A percentile compares a stretch with the other conserved stretches of the same genome.
Evolutionary conservation across 2,329 filamentous ascomycete genomes (phyloP).

Genomic region (Colletotrichum musicola): DNA sequence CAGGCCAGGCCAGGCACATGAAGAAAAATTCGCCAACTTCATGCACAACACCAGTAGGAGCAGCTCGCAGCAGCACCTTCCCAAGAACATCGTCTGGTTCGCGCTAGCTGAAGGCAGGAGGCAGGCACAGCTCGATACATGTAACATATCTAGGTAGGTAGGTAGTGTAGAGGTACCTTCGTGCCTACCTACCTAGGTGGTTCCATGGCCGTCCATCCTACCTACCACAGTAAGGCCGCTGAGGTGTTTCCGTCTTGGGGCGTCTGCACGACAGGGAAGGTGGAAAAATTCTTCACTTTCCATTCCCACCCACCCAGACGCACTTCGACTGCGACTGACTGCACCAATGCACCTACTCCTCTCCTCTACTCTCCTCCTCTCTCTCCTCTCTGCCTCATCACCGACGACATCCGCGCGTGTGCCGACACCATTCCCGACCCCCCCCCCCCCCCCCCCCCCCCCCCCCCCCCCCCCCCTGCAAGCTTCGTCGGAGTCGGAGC

Average conservation of each 20-base stretch:
- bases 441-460: no score
- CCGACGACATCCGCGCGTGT: neutral
- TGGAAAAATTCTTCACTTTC: constrained; percentile 35
- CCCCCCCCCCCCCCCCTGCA: no score
- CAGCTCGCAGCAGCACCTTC: neutral
- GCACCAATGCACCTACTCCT: no score
- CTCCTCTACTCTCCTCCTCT: neutral
- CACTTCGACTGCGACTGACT: neutral
- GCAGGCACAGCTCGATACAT: neutral
- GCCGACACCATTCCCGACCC: neutral
- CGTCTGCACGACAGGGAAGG: constrained; percentile 31
- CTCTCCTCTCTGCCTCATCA: neutral
- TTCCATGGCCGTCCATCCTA: neutral
- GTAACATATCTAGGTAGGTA: neutral
- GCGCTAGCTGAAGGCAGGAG: neutral
- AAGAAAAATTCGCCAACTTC: constrained; percentile 15
- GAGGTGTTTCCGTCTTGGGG: neutral
- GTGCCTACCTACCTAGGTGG: neutral
- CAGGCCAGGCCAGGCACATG: constrained; percentile 1
- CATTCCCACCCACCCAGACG: constrained; percentile 22
- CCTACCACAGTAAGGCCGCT: neutral
- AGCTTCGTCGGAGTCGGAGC: no score
- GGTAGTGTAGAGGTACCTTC: neutral
- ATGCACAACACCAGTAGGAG: neutral
- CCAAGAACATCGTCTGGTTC: neutral